These are phyloP conservation scores for Picochlorum sp. DNA, from an alignment of 139 green algal genomes.

Conservation along the genomic window DNA sequence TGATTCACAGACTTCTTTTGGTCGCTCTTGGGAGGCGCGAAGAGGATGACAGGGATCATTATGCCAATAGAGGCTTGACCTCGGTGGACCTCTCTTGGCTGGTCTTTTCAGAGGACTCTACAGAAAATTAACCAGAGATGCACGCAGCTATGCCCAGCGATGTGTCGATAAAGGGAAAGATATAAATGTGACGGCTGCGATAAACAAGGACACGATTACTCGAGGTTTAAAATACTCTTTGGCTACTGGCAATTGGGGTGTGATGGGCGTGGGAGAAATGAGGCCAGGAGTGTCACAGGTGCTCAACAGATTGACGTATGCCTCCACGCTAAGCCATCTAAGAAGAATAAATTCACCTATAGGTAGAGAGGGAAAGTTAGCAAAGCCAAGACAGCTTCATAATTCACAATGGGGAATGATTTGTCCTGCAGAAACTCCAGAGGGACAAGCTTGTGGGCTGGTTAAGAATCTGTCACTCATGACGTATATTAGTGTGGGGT, in stretches of 20 bases:
- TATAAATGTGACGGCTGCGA: slow-evolving; percentile 70
- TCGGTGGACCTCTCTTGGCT: slow-evolving; percentile 76
- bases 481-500: slow-evolving; percentile 77
- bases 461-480: slow-evolving; percentile 99
- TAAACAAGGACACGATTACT: slow-evolving; percentile 90
- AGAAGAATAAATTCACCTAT: slow-evolving; percentile 96
- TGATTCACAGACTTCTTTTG: slow-evolving; percentile 71
- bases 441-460: slow-evolving; percentile 88
- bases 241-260: slow-evolving; percentile 97
- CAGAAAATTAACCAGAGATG: slow-evolving; percentile 91
- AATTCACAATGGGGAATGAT: slow-evolving; percentile 99
- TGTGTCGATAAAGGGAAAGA: slow-evolving; percentile 60
- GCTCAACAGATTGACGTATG: slow-evolving; percentile 92
- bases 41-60: slow-evolving; percentile 96
- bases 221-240: slow-evolving; percentile 90
- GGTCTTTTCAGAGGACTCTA: slow-evolving; percentile 85
- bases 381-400: slow-evolving; percentile 97
- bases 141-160: slow-evolving; percentile 54
- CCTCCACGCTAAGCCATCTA: slow-evolving; percentile 90
- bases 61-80: slow-evolving; percentile 95
- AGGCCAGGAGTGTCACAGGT: slow-evolving; percentile 84
- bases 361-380: slow-evolving; percentile 82
- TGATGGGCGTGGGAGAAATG: slow-evolving; percentile 63
- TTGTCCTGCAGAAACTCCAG: slow-evolving; percentile 91
- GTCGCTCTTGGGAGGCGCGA: slow-evolving; percentile 58